A percentile compares a stretch with the other conserved stretches of the same genome.
These are phyloP conservation scores for Cicer bijugum DNA, from an alignment of 306 rosid genomes.

Conservation along the genomic window DNA sequence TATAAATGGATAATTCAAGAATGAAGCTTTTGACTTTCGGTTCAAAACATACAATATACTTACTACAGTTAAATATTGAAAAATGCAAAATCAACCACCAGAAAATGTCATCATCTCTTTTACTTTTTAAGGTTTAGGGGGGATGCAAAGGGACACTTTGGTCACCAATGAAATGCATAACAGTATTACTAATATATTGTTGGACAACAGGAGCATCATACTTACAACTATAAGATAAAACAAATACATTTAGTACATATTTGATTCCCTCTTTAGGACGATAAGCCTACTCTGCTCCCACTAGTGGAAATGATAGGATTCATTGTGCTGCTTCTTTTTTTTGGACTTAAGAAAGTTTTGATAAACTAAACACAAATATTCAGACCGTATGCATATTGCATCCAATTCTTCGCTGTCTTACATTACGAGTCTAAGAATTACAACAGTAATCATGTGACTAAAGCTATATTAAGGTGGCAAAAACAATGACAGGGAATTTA, in stretches of 20 bases:
- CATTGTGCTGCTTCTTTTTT: not conserved
- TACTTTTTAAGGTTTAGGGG: constrained; percentile 6
- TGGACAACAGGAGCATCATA: constrained; percentile 5
- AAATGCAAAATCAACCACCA: constrained; percentile 18
- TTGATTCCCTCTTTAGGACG: constrained; percentile 1
- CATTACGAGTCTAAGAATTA: not conserved
- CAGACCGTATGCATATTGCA: not conserved
- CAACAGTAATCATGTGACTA: not conserved
- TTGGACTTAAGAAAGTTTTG: not conserved
- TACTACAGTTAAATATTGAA: not conserved
- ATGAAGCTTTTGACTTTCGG: not conserved
- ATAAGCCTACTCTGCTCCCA: constrained; percentile 21
- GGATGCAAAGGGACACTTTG: constrained; percentile 8
- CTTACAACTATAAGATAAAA: constrained; percentile 13
- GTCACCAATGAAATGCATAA: constrained; percentile 19
- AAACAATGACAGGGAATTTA: not conserved
- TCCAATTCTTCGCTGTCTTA: constrained; percentile 2
- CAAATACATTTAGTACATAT: not conserved
- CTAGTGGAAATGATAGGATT: not conserved
- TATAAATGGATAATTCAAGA: constrained; percentile 32
- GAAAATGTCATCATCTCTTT: not conserved
- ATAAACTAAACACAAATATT: constrained; percentile 25
- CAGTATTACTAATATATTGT: not conserved
- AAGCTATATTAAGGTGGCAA: constrained; percentile 19
- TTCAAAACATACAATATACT: constrained; percentile 14